These are phyloP conservation scores for Leptodontidium sp. DNA, from an alignment of 2,329 filamentous ascomycete genomes.

Conservation along the genomic window DNA sequence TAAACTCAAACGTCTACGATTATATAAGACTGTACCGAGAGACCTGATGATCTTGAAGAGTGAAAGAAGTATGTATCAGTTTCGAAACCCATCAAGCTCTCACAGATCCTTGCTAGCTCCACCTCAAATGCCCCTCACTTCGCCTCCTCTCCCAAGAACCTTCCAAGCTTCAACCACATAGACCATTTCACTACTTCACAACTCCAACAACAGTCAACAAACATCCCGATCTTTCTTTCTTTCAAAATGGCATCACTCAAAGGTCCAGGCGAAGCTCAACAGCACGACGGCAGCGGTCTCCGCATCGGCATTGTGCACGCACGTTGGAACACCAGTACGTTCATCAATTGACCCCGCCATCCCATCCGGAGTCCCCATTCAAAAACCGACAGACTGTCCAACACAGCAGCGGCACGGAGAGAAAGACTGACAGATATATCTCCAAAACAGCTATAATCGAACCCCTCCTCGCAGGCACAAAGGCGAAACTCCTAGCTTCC, in stretches of 20 bases:
- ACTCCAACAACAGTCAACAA: slow-evolving; percentile 7
- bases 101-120: background rate
- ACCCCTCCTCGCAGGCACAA: slow-evolving; percentile 81
- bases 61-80: background rate
- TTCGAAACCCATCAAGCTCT: background rate
- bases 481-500: slow-evolving; percentile 76
- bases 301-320: slow-evolving; percentile 96
- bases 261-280: slow-evolving; percentile 67
- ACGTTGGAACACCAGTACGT: slow-evolving; percentile 78
- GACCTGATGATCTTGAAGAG: background rate
- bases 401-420: background rate
- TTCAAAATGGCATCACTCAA: slow-evolving; percentile 52
- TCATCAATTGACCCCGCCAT: slow-evolving; percentile 21
- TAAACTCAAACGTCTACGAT: background rate
- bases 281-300: slow-evolving; percentile 74
- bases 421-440: slow-evolving; percentile 12
- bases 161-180: slow-evolving; percentile 23
- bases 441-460: slow-evolving; percentile 75
- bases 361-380: background rate
- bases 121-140: slow-evolving; percentile 11
- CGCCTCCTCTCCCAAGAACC: slow-evolving; percentile 17
- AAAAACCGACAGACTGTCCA: background rate
- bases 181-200: slow-evolving; percentile 13
- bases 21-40: background rate
- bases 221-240: background rate